Percentiles rank a stretch among this genome's conserved stretches.
These are phyloP conservation scores for Epithemia pelagica DNA, from an alignment of 108 stramenopile genomes.

Conservation along the genomic window DNA sequence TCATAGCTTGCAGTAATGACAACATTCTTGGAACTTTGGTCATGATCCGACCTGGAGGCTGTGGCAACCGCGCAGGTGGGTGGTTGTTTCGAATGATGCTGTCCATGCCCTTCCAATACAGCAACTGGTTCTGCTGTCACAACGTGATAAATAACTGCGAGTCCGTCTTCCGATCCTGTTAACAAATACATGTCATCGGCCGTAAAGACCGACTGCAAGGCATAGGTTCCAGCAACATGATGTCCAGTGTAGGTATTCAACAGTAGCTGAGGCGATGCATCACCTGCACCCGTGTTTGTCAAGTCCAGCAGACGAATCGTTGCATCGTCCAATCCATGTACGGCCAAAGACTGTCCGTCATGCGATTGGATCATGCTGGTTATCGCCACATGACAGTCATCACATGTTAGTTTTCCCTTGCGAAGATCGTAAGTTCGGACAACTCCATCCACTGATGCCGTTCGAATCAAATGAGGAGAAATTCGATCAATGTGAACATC, in stretches of 20 bases:
- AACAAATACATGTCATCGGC: conserved; percentile 56
- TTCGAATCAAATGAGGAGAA: conserved; percentile 27
- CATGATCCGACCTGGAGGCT: conserved; percentile 47
- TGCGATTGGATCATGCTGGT: conserved; percentile 48
- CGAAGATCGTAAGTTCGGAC: conserved; percentile 74
- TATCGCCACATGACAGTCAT: conserved; percentile 51
- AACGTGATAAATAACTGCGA: conserved; percentile 56
- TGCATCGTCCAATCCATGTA: conserved; percentile 65
- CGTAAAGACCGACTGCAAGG: conserved; percentile 52
- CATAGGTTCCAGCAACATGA: conserved; percentile 62
- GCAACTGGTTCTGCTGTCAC: conserved; percentile 27
- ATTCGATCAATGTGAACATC: conserved; percentile 35
- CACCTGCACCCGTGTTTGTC: conserved; percentile 8
- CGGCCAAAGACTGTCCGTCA: conserved; percentile 50
- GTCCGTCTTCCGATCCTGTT: conserved; percentile 65
- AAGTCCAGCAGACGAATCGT: conserved; percentile 58
- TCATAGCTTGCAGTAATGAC: conserved; percentile 69
- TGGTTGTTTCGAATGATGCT: neutral
- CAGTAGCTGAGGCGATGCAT: conserved; percentile 6
- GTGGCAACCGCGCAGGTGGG: conserved; percentile 7
- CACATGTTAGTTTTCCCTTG: conserved; percentile 36
- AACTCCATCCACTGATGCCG: conserved; percentile 69
- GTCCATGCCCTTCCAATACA: conserved; percentile 15
- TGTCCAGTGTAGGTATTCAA: conserved; percentile 33
- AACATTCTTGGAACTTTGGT: conserved; percentile 28